Base-by-base conservation (phyloP, 495 filamentous ascomycete genomes). In the Penicillium angulare region DNA sequence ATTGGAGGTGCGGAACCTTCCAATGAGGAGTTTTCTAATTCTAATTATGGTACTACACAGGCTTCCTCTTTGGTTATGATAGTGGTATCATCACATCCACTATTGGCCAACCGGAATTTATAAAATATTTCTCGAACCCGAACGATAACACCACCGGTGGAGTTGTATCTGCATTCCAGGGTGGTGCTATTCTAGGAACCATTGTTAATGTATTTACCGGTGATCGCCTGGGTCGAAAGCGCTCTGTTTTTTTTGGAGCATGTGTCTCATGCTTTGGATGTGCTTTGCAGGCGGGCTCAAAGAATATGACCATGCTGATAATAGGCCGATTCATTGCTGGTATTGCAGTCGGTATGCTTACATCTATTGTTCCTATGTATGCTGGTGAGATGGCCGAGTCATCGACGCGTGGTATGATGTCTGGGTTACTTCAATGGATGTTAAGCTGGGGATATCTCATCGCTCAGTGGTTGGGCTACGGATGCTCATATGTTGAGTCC, bases 381-480 rank as follows among this genome's bases (percentile, higher is more conserved):
- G 68, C 66, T 36, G 66, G 66, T 65, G 61, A 57, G 54, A 35
- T 68, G 6, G 58, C 59, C 5, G 59, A 56, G 17, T 43, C 60
- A n/a, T 52, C 44, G 0, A 59, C 59, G 27, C 59, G 63, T 7
- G 63, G 61, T 1, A 47, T 59, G 23, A 21, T 62, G 8, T 57
- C 57, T 22, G 56, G 69, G 16, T 46, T 68, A 52, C 57, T 67
- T 24, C 60, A 70, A 43, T 69, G 73, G 72, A 80, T 78, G 59
- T 61, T 78, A 13, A 70, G 72, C 13, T 56, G 73, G 13, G 77
- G 75, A 3, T 67, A 69, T 38, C 61, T 79, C 26, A 73, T 75
- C 4, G 78, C 77, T 57, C 60, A 66, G 72, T 78, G 79, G 78
- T 65, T 75, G 7, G 76, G 77, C 21, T 80, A 79, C 58, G 78